A percentile compares a stretch with the other conserved stretches of the same genome.
These are phyloP conservation scores for Apiospora arundinis DNA, from an alignment of 2,329 filamentous ascomycete species.

Conservation along the genomic window DNA sequence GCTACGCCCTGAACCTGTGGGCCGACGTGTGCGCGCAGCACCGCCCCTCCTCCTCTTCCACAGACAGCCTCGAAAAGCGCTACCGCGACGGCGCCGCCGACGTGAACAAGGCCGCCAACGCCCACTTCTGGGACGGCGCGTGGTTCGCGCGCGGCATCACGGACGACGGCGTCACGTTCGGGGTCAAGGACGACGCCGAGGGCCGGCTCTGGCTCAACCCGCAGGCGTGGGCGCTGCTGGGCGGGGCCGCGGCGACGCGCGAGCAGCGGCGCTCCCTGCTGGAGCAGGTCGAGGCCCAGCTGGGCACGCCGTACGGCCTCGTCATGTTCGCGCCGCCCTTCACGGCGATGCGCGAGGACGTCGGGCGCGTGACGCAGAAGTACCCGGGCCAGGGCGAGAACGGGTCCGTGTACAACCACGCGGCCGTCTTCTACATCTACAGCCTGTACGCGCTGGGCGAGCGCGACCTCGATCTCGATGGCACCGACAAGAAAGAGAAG, in stretches of 20 bases:
- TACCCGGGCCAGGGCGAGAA: conserved; percentile 65
- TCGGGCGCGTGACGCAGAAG: conserved; percentile 65
- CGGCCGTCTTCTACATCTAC: conserved; percentile 60
- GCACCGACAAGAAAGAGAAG: conserved; percentile 22
- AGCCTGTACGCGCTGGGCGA: conserved; percentile 50
- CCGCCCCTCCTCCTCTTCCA: conserved; percentile 32
- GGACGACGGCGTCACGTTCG: conserved; percentile 59
- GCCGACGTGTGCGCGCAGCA: conserved; percentile 55
- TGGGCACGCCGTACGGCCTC: conserved; percentile 59
- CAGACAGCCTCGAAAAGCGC: conserved; percentile 26
- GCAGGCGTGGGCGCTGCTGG: conserved; percentile 61
- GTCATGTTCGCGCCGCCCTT: conserved; percentile 63
- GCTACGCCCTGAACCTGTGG: conserved; percentile 59
- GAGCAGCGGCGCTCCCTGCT: conserved; percentile 53
- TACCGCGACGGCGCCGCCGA: conserved; percentile 52
- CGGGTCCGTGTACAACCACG: conserved; percentile 64
- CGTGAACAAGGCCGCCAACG: conserved; percentile 57
- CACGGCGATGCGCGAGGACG: conserved; percentile 62
- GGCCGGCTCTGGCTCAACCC: conserved; percentile 66
- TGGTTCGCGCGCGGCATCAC: conserved; percentile 66
- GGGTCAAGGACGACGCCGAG: conserved; percentile 55
- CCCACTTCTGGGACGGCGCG: conserved; percentile 60
- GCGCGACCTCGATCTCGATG: not conserved
- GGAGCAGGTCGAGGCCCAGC: conserved; percentile 55
- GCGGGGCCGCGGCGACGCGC: conserved; percentile 51